These are phyloP conservation scores for Blastobotrys attinorum DNA, from an alignment of 805 yeast species.

Conservation along the genomic window DNA sequence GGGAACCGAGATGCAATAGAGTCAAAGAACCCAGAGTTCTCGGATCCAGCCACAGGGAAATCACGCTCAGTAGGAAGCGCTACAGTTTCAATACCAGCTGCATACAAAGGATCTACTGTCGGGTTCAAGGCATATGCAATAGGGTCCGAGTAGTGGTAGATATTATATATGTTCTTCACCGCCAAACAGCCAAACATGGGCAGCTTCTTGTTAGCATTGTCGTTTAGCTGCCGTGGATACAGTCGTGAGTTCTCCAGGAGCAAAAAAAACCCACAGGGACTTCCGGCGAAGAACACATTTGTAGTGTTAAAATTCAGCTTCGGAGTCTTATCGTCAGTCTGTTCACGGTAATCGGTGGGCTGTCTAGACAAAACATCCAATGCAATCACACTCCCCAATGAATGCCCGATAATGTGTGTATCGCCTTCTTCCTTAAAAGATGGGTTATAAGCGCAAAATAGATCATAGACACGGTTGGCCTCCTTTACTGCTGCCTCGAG, in stretches of 20 bases:
- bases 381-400: slow-evolving; percentile 79
- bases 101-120: slow-evolving; percentile 40
- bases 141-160: slow-evolving; percentile 88
- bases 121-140: slow-evolving; percentile 87
- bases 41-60: slow-evolving; percentile 10
- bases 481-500: slow-evolving; percentile 59
- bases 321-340: slow-evolving; percentile 26
- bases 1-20: slow-evolving; percentile 8
- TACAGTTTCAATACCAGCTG: slow-evolving; percentile 23
- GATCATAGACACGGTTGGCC: slow-evolving; percentile 57
- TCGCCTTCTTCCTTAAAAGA: slow-evolving; percentile 41
- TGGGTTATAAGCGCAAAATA: slow-evolving; percentile 62
- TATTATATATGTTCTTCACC: slow-evolving; percentile 64
- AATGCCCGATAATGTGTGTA: slow-evolving; percentile 84
- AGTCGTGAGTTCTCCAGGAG: slow-evolving; percentile 23
- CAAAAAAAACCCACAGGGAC: slow-evolving; percentile 76
- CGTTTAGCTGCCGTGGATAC: slow-evolving; percentile 22
- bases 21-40: slow-evolving; percentile 12
- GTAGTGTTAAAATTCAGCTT: slow-evolving; percentile 63
- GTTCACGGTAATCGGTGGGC: slow-evolving; percentile 26
- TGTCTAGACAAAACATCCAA: slow-evolving; percentile 56
- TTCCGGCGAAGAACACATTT: slow-evolving; percentile 72
- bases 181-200: slow-evolving; percentile 45
- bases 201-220: slow-evolving; percentile 4
- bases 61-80: slow-evolving; percentile 19